Base-by-base conservation (phyloP, 805 yeast genomes). In the Barnettozyma siamensis region DNA sequence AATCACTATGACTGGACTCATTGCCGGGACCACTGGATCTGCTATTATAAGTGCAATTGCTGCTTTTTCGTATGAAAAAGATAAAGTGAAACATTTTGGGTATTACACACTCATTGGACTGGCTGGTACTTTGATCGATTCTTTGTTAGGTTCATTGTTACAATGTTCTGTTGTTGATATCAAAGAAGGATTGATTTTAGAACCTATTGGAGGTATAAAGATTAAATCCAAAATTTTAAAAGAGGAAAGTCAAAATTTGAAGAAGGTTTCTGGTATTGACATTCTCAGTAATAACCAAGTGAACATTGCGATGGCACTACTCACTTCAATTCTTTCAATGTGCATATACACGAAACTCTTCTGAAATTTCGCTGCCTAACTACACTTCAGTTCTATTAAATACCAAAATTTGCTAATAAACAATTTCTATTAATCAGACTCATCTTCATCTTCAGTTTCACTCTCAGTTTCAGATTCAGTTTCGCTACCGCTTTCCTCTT, bases 211-310 rank as follows among this genome's bases (percentile, higher is more conserved):
- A 34, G 69, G 72, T 24, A 55, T 52, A 4, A 67, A 63, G 35
- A 56, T 60, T 6, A 59, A 55, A 3, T 52, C 56, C 2, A 58
- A 63, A 1, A 44, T 44, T 15, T 46, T 46, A 4, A 30, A 24
- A 20, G 31, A 48, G 15, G 41, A 56, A 27, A 42, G 42, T 16
- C 51, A 47, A 5, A 43, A 40, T 4, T 42, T 56, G 12, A 60
- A 51, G 40, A 44, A 45, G 7, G 50, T 61, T 3, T 51, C 69
- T 6, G 73, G 73, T 1, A 48, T 37, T 10, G 57, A 64, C 40
- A 45, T 66, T 20, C 48, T 69, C 26, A 62, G 69, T 33, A 69
- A 69, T 47, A 69, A 69, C 44, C 62, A 60, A 23, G 70, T 67
- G 15, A 68, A 68, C 38, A 33, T 68, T 18, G 34, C 51, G 11